A percentile compares a stretch with the other conserved stretches of the same genome.
Conservation (phyloP, 495 filamentous ascomycete species). For the Penicillium goetzii region DNA sequence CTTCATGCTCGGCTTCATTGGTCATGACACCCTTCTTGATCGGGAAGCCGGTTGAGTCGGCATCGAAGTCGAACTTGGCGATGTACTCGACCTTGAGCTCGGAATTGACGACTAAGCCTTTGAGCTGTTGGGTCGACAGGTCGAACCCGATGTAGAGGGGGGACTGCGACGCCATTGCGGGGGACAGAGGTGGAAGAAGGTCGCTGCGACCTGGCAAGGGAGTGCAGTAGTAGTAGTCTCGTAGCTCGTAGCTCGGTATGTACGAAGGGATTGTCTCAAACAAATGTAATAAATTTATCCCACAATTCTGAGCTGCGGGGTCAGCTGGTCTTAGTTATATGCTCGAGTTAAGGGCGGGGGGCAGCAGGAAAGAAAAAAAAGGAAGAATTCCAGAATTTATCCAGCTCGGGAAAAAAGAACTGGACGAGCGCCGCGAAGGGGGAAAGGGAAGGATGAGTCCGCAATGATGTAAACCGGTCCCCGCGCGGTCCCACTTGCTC, state of each 20-base stretch:
- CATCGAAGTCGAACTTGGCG: conserved; percentile 67
- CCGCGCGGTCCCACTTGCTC: conserved; percentile 8
- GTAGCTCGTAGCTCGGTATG: neutral
- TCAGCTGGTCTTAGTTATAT: neutral
- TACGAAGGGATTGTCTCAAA: neutral
- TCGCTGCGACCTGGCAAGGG: neutral
- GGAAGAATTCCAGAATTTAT: conserved; percentile 7
- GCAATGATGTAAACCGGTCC: conserved; percentile 27
- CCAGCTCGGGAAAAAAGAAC: conserved; percentile 10
- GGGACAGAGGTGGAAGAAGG: neutral
- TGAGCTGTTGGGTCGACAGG: conserved; percentile 94
- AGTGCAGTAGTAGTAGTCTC: neutral
- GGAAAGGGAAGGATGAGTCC: conserved; percentile 13
- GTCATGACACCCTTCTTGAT: conserved; percentile 86
- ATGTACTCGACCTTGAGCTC: conserved; percentile 53
- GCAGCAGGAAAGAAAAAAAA: neutral
- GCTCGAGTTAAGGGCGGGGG: neutral
- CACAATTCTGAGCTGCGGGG: neutral
- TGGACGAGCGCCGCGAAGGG: neutral
- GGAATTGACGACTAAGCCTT: conserved; percentile 84
- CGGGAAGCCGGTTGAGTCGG: conserved; percentile 71
- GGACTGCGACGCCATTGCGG: conserved; percentile 42
- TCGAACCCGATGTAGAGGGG: conserved; percentile 92
- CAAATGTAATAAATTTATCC: neutral
- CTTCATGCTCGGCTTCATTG: conserved; percentile 79